Percentiles rank a stretch among this genome's conserved stretches.
Evolutionary conservation across 192 early-diverging fungal species (phyloP).

Genomic region (Backusella luteola): DNA sequence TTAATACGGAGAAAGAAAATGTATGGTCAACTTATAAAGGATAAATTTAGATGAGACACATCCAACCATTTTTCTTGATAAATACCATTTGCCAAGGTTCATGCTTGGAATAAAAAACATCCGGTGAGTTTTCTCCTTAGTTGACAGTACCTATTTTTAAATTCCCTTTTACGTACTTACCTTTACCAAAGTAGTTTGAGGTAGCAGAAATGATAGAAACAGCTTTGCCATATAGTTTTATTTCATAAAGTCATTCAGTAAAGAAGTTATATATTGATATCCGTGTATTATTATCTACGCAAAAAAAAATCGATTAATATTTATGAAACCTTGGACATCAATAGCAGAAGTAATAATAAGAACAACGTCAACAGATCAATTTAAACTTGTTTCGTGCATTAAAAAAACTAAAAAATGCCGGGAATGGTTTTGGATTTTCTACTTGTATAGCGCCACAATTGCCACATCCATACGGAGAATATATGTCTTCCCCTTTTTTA

Average conservation of each 20-base stretch:
- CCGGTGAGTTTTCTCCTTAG: background rate
- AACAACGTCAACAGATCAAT: background rate
- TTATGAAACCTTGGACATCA: background rate
- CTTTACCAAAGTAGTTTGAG: background rate
- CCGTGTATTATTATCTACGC: too few relatives aligned
- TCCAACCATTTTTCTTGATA: background rate
- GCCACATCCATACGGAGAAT: background rate
- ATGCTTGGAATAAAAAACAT: background rate
- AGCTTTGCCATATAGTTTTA: background rate
- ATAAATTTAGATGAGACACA: background rate
- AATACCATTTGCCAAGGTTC: background rate
- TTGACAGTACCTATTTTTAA: background rate
- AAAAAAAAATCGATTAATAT: background rate
- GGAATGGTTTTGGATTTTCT: background rate
- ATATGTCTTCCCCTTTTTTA: background rate
- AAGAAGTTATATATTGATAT: too few relatives aligned
- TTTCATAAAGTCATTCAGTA: background rate
- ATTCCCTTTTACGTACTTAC: background rate
- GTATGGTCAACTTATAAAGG: background rate
- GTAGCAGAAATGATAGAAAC: background rate
- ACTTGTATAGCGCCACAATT: background rate
- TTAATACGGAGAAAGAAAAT: background rate
- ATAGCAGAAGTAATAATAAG: background rate
- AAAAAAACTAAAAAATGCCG: background rate
- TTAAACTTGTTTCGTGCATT: background rate